Percentiles rank a stretch among this genome's conserved stretches.
phyloP scores from a whole-genome alignment of 1,284 basidiomycete genomes.

The Boletellus dicymbophilus region DNA sequence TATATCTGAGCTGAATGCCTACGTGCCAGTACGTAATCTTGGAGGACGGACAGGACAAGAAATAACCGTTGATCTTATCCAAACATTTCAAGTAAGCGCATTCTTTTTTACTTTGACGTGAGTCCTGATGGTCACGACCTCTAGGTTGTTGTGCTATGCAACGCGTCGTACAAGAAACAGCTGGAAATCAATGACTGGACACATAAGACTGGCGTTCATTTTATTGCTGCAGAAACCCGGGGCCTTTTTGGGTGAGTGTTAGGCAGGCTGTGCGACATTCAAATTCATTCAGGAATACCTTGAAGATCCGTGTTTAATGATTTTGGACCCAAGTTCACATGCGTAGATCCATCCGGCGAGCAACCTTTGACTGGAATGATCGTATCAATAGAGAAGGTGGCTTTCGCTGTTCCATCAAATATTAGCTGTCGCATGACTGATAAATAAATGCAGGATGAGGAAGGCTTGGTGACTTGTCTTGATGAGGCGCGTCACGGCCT shows the following conservation, averaged over 20 bases:
- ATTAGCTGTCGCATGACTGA: constrained; percentile 4
- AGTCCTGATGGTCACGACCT: not conserved
- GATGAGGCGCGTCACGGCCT: constrained; percentile 98
- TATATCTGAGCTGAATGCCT: constrained; percentile 93
- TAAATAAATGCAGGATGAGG: constrained; percentile 61
- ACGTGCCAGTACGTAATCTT: constrained; percentile 90
- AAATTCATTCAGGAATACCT: constrained; percentile 19
- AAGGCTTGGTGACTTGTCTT: constrained; percentile 93
- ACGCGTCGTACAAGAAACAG: constrained; percentile 79
- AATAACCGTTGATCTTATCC: constrained; percentile 77
- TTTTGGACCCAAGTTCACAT: constrained; percentile 93
- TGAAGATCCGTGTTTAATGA: constrained; percentile 92
- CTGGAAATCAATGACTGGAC: constrained; percentile 96
- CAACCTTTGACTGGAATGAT: constrained; percentile 95
- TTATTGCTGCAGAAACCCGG: constrained; percentile 90
- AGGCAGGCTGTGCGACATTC: not conserved
- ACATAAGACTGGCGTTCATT: constrained; percentile 86
- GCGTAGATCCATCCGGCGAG: constrained; percentile 95
- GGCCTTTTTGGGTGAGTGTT: constrained; percentile 88
- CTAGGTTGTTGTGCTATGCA: constrained; percentile 91
- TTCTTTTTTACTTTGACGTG: not conserved
- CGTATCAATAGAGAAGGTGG: constrained; percentile 83
- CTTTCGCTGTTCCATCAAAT: constrained; percentile 9
- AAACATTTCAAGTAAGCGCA: constrained; percentile 79
- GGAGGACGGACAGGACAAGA: constrained; percentile 70